Evolutionary conservation across 192 early-diverging fungal species (phyloP), one percentile per base, ranked within the genome.

Genomic region (Coemansia sp.): DNA sequence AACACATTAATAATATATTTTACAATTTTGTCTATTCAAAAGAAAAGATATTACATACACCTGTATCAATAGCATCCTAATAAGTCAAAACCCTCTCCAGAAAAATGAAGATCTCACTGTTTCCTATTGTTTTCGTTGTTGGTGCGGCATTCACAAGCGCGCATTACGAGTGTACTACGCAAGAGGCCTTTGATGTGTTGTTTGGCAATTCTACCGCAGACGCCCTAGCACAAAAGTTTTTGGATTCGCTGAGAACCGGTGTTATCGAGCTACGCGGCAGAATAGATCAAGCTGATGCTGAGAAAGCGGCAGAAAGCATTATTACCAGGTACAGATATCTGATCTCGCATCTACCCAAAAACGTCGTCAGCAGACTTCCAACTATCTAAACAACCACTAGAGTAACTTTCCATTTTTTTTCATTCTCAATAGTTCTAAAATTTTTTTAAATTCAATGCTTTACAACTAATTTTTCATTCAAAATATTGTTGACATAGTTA

Each of bases 161-260:
- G 15, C 56, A 56, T 22, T 56, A 72, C 43, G 50, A 53, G 32
- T 72, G 69, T 23, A 64, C 69, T 0, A 29, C 48, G 2, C 35
- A 72, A 20, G 39, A 72, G 28, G 69, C 69, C 35, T 50, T 72
- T 11, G 57, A 64, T 20, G 53, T 55, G 2, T 25, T 72, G 52
- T 53, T 72, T 36, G 51, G 34, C 24, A 47, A 59, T 18, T 9
- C 40, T 3, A 72, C 66, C 13, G 39, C 58, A 15, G 46, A 52
- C 18, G 29, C 41, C 9, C 8, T 72, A 3, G 57, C 61, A 3
- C 43, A 50, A 28, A 51, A 27, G 27, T 43, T 72, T 13, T 38
- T 72, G 9, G n/a, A 29, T 5, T 46, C 53, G 17, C 53, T 72
- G 23, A 26, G 54, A 27, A 44, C 28, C 17, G 58, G 61, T 3